phyloP scores from a whole-genome alignment of 139 green algal species.

The Picochlorum sp. region DNA sequence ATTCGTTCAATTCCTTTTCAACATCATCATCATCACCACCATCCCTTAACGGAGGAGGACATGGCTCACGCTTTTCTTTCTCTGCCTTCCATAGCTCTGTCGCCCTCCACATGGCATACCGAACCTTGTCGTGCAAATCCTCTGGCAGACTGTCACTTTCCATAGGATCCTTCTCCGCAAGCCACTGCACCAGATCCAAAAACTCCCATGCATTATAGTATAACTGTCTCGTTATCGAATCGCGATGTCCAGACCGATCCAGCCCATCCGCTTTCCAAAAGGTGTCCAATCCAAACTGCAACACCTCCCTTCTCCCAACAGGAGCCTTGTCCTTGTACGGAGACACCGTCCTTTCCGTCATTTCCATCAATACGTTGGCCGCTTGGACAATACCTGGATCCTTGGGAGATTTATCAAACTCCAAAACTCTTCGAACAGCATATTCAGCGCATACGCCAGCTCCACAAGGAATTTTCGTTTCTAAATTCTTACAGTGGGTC shows the following conservation, averaged over 20 bases:
- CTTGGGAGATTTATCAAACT: too few relatives aligned
- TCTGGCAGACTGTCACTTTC: neutral
- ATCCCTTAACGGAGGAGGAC: neutral
- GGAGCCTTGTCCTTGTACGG: neutral
- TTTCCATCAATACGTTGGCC: too few relatives aligned
- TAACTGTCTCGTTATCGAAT: neutral
- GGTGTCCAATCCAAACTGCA: constrained; percentile 4
- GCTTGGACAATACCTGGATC: too few relatives aligned
- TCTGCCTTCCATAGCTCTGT: constrained; percentile 79
- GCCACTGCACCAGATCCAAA: constrained; percentile 3
- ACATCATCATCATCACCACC: neutral
- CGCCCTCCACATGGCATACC: constrained; percentile 77
- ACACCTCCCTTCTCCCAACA: neutral
- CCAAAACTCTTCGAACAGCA: neutral
- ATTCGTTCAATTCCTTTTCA: neutral
- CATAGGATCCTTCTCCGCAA: neutral
- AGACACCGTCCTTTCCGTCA: neutral
- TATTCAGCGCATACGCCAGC: constrained; percentile 1
- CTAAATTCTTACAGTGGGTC: neutral
- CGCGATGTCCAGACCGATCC: neutral
- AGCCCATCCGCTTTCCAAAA: neutral
- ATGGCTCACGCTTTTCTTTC: constrained; percentile 30
- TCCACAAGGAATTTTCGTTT: neutral
- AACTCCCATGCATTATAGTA: constrained; percentile 7
- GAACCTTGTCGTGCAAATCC: constrained; percentile 68